Percentiles rank a stretch among this genome's conserved stretches.
Evolutionary conservation across 768 basidiomycete species (phyloP).

Genomic region (Tulasnella sp.): DNA sequence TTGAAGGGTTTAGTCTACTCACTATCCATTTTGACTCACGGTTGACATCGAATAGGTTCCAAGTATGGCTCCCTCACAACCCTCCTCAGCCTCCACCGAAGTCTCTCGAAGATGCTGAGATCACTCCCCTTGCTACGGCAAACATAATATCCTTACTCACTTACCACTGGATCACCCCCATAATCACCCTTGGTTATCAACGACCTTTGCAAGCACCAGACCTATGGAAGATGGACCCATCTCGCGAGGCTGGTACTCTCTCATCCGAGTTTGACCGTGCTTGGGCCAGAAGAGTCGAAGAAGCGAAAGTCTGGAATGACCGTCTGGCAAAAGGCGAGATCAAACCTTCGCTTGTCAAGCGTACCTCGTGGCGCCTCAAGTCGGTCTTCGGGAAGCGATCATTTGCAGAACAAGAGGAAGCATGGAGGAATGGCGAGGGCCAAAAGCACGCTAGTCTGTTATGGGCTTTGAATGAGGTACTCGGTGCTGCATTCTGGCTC

Average conservation of each 20-base stretch:
- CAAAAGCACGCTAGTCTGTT: constrained; percentile 50
- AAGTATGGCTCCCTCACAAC: constrained; percentile 53
- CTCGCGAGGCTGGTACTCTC: constrained; percentile 48
- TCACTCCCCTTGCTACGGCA: constrained; percentile 57
- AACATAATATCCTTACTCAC: constrained; percentile 58
- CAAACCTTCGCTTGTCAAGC: constrained; percentile 41
- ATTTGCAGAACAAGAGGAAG: constrained; percentile 38
- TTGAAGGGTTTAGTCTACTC: neutral
- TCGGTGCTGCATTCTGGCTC: constrained; percentile 58
- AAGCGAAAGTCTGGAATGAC: constrained; percentile 55
- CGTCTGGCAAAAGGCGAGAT: constrained; percentile 46
- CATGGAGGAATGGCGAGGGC: constrained; percentile 48
- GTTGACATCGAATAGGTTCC: constrained; percentile 29
- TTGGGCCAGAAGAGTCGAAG: constrained; percentile 48
- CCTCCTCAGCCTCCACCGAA: constrained; percentile 54
- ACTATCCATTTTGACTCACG: neutral
- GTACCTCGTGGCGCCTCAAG: constrained; percentile 43
- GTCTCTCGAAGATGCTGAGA: constrained; percentile 55
- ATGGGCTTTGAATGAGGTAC: constrained; percentile 58
- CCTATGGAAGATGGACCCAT: constrained; percentile 60
- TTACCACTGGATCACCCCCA: constrained; percentile 57
- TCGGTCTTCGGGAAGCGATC: constrained; percentile 24
- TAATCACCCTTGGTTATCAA: constrained; percentile 60
- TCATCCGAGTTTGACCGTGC: constrained; percentile 53
- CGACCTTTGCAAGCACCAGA: constrained; percentile 73